Evolutionary conservation across 352 stramenopile genomes (phyloP).

Genomic region (Pythium sp.): DNA sequence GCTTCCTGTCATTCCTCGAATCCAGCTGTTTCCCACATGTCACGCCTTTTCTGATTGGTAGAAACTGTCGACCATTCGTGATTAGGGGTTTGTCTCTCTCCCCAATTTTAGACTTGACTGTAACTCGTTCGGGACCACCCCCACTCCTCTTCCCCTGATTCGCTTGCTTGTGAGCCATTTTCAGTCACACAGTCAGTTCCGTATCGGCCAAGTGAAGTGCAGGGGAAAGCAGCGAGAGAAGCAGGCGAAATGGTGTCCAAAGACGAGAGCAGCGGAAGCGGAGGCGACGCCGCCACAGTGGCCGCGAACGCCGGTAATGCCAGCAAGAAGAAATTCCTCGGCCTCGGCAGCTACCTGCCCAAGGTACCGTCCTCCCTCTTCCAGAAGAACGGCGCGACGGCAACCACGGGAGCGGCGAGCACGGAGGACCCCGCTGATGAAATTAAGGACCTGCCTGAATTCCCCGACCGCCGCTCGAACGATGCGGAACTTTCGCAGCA

Average conservation of each 20-base stretch:
- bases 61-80: conserved; percentile 1
- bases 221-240: conserved; percentile 11
- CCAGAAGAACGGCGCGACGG: conserved; percentile 27
- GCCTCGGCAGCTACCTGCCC: conserved; percentile 56
- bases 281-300: background rate
- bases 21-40: background rate
- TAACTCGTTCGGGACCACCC: background rate
- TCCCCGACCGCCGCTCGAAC: conserved; percentile 18
- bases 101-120: background rate
- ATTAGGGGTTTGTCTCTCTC: background rate
- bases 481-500: conserved; percentile 4
- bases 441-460: conserved; percentile 42
- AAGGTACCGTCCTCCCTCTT: conserved; percentile 53
- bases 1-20: background rate
- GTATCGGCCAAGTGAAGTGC: background rate
- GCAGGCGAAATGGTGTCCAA: conserved; percentile 37
- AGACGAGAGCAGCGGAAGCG: conserved; percentile 26
- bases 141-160: background rate
- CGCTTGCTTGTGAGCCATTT: background rate
- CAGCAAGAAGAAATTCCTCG: conserved; percentile 43
- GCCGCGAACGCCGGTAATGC: background rate
- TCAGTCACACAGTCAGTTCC: background rate
- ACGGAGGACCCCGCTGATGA: conserved; percentile 27
- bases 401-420: background rate
- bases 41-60: background rate